These are phyloP conservation scores for Dentipellis sp. DNA, from an alignment of 768 basidiomycete species.

Conservation along the genomic window DNA sequence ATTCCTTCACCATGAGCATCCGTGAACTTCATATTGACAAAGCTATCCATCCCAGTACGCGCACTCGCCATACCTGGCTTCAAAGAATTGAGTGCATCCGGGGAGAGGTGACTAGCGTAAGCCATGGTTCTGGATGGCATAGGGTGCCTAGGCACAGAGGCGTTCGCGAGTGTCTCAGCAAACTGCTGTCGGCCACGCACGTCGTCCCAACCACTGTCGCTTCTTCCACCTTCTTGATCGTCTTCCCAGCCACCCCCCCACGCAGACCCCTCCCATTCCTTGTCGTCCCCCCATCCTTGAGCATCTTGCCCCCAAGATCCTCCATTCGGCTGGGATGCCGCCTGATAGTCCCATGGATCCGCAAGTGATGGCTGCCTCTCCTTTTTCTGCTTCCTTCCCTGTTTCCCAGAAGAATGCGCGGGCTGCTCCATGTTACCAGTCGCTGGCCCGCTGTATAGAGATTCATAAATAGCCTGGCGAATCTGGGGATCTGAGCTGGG, in stretches of 20 bases:
- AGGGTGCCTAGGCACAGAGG: slow-evolving; percentile 7
- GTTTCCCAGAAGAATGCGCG: neutral
- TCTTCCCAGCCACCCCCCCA: neutral
- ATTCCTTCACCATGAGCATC: slow-evolving; percentile 12
- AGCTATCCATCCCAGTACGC: slow-evolving; percentile 6
- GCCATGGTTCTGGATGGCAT: slow-evolving; percentile 16
- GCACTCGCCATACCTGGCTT: slow-evolving; percentile 5
- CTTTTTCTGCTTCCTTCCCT: slow-evolving; percentile 8
- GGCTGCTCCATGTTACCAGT: neutral
- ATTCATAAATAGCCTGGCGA: neutral
- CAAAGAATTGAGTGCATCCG: slow-evolving; percentile 1
- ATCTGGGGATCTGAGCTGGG: neutral
- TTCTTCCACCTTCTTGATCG: slow-evolving; percentile 6
- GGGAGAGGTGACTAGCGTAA: slow-evolving; percentile 4
- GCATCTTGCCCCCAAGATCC: neutral
- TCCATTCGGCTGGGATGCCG: neutral
- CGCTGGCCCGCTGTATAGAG: neutral
- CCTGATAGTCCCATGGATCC: neutral
- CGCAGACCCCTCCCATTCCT: neutral
- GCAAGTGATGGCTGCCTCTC: neutral
- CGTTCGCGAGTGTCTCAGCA: slow-evolving; percentile 2
- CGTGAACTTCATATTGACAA: slow-evolving; percentile 1
- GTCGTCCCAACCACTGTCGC: slow-evolving; percentile 9
- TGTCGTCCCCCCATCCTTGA: slow-evolving; percentile 1
- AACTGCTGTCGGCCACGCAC: slow-evolving; percentile 2